Base-by-base conservation (phyloP, 306 rosid species). In the Echinosophora koreensis region DNA sequence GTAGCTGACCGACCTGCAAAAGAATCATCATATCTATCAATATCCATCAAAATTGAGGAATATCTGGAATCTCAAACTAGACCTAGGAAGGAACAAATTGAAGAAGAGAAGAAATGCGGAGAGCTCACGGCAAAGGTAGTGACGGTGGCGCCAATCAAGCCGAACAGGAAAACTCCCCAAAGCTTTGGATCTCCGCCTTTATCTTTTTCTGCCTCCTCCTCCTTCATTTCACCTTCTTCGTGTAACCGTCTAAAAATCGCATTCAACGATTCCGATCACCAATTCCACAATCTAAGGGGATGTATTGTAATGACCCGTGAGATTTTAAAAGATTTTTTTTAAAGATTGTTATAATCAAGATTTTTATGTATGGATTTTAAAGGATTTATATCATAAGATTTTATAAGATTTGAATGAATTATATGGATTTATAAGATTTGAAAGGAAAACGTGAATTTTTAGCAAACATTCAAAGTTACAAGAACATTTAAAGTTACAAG, bases 101-200 rank as follows among this genome's bases (percentile, higher is more conserved):
- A 22, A 22, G 44, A 22, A 22, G 16, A 52, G 17, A 35, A 22
- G 16, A 13, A 55, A 12, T 1, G 39, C 38, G 51, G 4, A 70
- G 16, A 76, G 73, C 89, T 89, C 80, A 96, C 97, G 28, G 97
- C 96, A 32, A 89, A 80, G 61, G 99, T 96, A 44, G 96, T 86
- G 80, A 83, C 93, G 63, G 98, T 86, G 88, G 98, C 99, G 68
- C 96, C 97, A 71, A 96, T 89, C 17, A 96, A 37, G 4, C 96
- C 96, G 80, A 92, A 91, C 74, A 92, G 84, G 11, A 96, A 49
- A 82, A 89, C 81, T 10, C 97, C 99, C 96, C 96, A 88, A 42
- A 92, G 80, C 85, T 84, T 91, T 64, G 66, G 16, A 73, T 82
- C 92, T 60, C 85, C 78, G 34, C 18, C 82, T 71, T 90, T 74